Base-by-base conservation (phyloP, 805 yeast species). In the Candida schatavii region DNA sequence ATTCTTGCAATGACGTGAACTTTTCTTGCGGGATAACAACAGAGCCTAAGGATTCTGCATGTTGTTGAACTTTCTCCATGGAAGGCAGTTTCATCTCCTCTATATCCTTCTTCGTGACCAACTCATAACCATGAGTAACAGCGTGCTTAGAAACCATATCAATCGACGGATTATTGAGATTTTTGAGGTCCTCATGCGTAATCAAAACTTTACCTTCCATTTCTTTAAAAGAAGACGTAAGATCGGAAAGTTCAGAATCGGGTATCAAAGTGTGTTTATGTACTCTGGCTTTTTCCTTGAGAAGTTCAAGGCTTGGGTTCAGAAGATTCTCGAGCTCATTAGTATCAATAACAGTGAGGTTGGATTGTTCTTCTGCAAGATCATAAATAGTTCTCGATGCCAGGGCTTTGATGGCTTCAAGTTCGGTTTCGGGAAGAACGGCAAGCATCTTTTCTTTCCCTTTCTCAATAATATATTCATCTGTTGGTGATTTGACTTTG, bases 391-490 rank as follows among this genome's bases (percentile, higher is more conserved):
- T 31, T 31, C 35, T 31, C 11, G 15, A 15, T 14, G 35, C 19
- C 18, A 7, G 15, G 19, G 11, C 5, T 17, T 17, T 31, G 10
- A 31, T 15, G 21, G 18, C 18, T 31, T 17, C 20, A 5, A 31
- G 18, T 15, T 31, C 35, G 4, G 18, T 14, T 9, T 15, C 20
- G 5, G 9, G 21, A 5, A 31, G 9, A 7, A 31, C 20, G 11
- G 35, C 15, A 5, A 18, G 5, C 15, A 13, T 31, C 6, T 15
- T 31, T 48, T 27, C 22, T 6, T 47, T 43, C 3, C 65, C 61
- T 33, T 51, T 55, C 19, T 49, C 54, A n/a, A 46, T 48, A 19
- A 68, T 43, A 41, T 55, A 56, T 1, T 56, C 58, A n/a, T 33
- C 37, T 1, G 51, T 32, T 30, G 63, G 66, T 6, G 37, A 9